phyloP scores from a whole-genome alignment of 1,139 yeast genomes.

The Pichia cactophila region DNA sequence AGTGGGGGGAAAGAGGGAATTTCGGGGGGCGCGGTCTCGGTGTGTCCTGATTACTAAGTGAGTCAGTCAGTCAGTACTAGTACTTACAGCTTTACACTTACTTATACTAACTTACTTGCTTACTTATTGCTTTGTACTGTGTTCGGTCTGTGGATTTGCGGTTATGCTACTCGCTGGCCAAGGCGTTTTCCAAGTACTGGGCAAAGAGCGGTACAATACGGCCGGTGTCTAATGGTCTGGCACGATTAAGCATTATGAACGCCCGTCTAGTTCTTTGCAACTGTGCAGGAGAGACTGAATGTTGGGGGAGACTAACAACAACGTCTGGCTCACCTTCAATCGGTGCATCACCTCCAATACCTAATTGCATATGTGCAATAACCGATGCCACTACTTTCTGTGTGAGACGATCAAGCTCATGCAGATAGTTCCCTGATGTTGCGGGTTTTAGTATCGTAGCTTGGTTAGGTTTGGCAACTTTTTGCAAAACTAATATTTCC shows the following conservation, averaged over 20 bases:
- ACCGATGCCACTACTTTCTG: constrained; percentile 52
- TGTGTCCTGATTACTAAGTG: not conserved
- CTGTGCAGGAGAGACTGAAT: constrained; percentile 62
- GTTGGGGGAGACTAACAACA: constrained; percentile 54
- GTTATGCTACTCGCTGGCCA: not conserved
- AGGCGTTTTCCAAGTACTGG: constrained; percentile 42
- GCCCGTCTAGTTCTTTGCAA: constrained; percentile 79
- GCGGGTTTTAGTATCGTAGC: constrained; percentile 73
- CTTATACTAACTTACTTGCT: too few species aligned
- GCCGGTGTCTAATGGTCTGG: constrained; percentile 61
- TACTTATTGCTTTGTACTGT: too few species aligned
- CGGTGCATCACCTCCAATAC: constrained; percentile 40
- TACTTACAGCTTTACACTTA: too few species aligned
- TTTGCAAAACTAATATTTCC: constrained; percentile 56
- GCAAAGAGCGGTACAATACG: constrained; percentile 67
- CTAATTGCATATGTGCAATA: constrained; percentile 53
- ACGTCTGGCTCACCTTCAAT: constrained; percentile 27
- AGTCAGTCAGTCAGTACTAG: too few species aligned
- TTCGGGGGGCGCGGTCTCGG: not conserved
- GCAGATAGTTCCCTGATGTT: constrained; percentile 64
- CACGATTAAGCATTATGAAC: constrained; percentile 68
- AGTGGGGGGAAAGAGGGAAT: not conserved
- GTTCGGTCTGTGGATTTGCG: not conserved
- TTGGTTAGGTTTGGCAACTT: constrained; percentile 66
- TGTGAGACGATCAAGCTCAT: constrained; percentile 70